Evolutionary conservation across 2,329 filamentous ascomycete species (phyloP).

Genomic region (Rosellinia necatrix): DNA sequence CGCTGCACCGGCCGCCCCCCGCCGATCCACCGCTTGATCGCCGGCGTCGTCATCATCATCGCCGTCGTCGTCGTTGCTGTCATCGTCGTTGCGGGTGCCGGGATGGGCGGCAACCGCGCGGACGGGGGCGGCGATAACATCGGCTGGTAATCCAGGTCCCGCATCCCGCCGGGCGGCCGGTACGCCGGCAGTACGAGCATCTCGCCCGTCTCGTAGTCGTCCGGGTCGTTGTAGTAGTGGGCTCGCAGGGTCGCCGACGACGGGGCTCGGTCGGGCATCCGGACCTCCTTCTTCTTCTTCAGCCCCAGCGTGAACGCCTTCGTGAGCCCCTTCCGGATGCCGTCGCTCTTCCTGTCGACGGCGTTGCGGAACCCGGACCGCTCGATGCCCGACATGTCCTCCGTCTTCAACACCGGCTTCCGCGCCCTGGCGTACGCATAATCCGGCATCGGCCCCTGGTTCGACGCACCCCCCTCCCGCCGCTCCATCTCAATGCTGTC

Average conservation of each 20-base stretch:
- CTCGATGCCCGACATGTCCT: constrained; percentile 59
- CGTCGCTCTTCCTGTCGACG: constrained; percentile 61
- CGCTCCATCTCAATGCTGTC: constrained; percentile 45
- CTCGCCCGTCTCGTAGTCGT: constrained; percentile 31
- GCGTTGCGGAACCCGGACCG: constrained; percentile 57
- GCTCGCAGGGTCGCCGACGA: constrained; percentile 47
- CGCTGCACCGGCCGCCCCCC: constrained; percentile 52
- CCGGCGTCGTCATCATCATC: constrained; percentile 42
- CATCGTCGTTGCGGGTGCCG: constrained; percentile 41
- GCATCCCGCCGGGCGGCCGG: constrained; percentile 28
- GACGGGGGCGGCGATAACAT: constrained; percentile 48
- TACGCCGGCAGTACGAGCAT: constrained; percentile 33
- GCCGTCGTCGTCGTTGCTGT: constrained; percentile 44
- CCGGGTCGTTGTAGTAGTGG: constrained; percentile 28
- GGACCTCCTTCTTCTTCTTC: constrained; percentile 48
- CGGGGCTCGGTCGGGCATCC: constrained; percentile 41
- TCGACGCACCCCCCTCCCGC: constrained; percentile 36
- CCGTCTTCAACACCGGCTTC: constrained; percentile 51
- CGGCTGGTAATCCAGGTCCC: constrained; percentile 34
- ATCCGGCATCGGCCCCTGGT: constrained; percentile 45
- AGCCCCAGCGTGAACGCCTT: constrained; percentile 58
- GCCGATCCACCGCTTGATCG: constrained; percentile 59
- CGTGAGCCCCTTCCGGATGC: constrained; percentile 56
- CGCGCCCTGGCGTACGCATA: constrained; percentile 51
- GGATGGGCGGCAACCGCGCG: constrained; percentile 49